Evolutionary conservation across 2,329 filamentous ascomycete genomes (phyloP), one percentile per base, ranked within the genome.

Genomic region (Colletotrichum scovillei): DNA sequence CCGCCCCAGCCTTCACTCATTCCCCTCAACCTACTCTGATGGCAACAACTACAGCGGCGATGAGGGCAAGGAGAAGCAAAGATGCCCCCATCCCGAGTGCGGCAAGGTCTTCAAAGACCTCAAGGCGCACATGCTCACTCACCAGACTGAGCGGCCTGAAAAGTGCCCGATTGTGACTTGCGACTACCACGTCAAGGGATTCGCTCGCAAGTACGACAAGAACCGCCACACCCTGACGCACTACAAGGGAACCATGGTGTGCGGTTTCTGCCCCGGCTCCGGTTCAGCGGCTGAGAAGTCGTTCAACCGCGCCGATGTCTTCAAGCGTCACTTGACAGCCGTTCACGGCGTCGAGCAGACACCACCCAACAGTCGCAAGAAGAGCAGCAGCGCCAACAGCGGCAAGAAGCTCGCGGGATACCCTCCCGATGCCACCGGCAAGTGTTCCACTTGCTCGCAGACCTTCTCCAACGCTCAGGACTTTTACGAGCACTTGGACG

Each of bases 241-340:
- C 82, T 98, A 98, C 89, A 98, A 98, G 85, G 95, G 95, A 53
- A 98, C 94, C 62, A 98, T 98, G 95, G 94, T 98, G 28, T 98
- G 95, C 80, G 95, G 95, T 35, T 98, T 98, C 86, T 98, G 95
- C 79, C 94, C 95, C 1, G 94, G 95, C 42, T 95, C 94, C 32
- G 95, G 95, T 4, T 96, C 95, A 5, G 90, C 95, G 8, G 93
- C 93, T 1, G 95, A 98, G 84, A 98, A 98, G 89, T 96, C 94
- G 76, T 98, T 98, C 82, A 98, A 98, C 86, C 91, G 95, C 69
- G 95, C 95, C 72, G 95, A 98, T 77, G 95, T 98, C 74, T 98
- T 98, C 89, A 98, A 98, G 89, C 90, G 95, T 74, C 95, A 98
- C 82, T 84, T 98, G 78, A 97, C 94, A 6, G 93, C 94, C 0